Evolutionary conservation across 768 basidiomycete species (phyloP), one percentile per base, ranked within the genome.

Genomic region (button mushroom (Agaricus bisporus)): DNA sequence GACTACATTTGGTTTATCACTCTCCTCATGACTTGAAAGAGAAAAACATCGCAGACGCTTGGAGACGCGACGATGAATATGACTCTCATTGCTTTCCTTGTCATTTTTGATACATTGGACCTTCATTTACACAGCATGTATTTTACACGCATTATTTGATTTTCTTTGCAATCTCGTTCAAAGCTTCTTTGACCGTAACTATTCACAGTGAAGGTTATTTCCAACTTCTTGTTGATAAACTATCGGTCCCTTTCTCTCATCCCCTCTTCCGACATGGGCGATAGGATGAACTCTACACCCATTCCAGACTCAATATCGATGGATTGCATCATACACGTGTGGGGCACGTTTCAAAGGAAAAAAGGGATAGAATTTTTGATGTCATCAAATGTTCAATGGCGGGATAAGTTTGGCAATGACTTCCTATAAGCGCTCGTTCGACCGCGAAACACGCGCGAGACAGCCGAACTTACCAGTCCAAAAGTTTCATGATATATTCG

Each of bases 271-370:
- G 46, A 42, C 10, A 22, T 25, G 28, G 12, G 25, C 10, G 25
- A 52, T 52, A 43, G 51, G 44, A 43, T 36, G 49, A 32, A 37
- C 22, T 46, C 36, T 17, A n/a, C 36, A 25, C 5, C 32, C 32
- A 32, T 18, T 42, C 58, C 54, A 43, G 18, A n/a, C 26, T 12
- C 25, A 49, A 55, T 59, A 66, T 64, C 63, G 63, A 66, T 64
- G 61, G 58, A 51, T 53, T 48, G 41, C 39, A 52, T 41, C 47
- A 47, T 48, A 61, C 66, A 66, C 63, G 64, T 63, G 64, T 59
- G 55, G 20, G 49, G 57, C 64, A 66, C 64, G 64, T 60, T 65
- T 57, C 51, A 15, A 26, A 11, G 8, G 22, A 14, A 18, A 9
- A 5, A 32, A 8, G 7, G 11, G 7, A 32, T 32, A 32, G 4